A percentile compares a stretch with the other conserved stretches of the same genome.
Conservation (phyloP, 2,329 filamentous ascomycete species). For the Aspergillus cejpii region DNA sequence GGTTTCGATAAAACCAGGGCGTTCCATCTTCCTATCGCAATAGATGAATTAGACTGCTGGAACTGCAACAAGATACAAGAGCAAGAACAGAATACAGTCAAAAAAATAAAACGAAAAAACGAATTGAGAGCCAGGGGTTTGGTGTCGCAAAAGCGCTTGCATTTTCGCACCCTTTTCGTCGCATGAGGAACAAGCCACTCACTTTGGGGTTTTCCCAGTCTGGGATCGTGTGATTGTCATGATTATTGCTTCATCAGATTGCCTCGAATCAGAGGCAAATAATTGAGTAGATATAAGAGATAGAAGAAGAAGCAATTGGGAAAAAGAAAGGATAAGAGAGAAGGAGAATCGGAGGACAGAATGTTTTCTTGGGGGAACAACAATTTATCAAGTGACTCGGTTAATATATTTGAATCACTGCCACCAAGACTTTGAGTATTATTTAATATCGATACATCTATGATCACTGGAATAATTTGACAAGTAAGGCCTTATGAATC, state of each 20-base stretch:
- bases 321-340: conserved; percentile 8
- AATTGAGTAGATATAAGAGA: background rate
- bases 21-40: conserved; percentile 44
- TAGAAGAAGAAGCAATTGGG: background rate
- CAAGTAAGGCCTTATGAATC: no score
- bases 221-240: conserved; percentile 48
- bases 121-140: conserved; percentile 5
- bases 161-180: background rate
- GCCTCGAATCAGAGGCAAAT: background rate
- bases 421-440: no score
- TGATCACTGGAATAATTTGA: no score
- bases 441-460: no score
- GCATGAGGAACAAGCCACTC: conserved; percentile 24
- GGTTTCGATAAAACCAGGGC: conserved; percentile 49
- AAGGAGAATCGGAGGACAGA: conserved; percentile 2
- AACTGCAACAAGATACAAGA: no score
- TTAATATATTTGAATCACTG: no score
- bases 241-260: conserved; percentile 16
- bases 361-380: background rate
- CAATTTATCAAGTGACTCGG: background rate
- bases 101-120: background rate
- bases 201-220: conserved; percentile 48
- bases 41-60: conserved; percentile 1
- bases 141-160: conserved; percentile 3
- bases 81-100: background rate